Evolutionary conservation across 768 basidiomycete genomes (phyloP), one percentile per base, ranked within the genome.

Genomic region (Russula olivacea): DNA sequence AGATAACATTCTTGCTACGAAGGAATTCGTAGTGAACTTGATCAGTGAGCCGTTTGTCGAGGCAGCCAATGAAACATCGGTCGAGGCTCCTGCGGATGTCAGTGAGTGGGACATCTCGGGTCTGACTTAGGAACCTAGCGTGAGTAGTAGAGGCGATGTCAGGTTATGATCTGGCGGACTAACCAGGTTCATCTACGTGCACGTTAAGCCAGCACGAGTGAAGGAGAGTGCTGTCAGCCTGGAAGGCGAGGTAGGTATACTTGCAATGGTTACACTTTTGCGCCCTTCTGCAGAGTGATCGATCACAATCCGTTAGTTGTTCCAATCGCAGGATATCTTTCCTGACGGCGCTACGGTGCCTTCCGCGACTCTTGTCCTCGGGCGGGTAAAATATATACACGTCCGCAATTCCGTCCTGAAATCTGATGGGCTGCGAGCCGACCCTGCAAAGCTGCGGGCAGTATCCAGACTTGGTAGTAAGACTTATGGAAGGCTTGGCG

Each of bases 1-100:
- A 54, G 77, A 79, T 62, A 91, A 91, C 65, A 86, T 89, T 65
- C 72, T 81, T 54, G 74, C 76, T 0, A 86, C 82, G 17, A 84
- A 83, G 64, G 78, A 87, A 69, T 92, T 91, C 72, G 84, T 83
- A 9, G 81, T 86, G 55, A 87, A 83, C 68, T 83, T 88, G 57
- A 83, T 93, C 67, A 87, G 84, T 59, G 86, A 90, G 71, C 74
- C 82, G 0, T 82, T 85, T 66, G 73, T 78, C 54, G 81, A 85
- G 68, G 80, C 81, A 3, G 83, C 82, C 9, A 86, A 86, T 69
- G 72, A 74, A 54, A 76, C 79, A n/a, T 76, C 82, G 9, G 77
- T 83, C 25, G 83, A 86, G 60, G 77, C 82, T 17, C 83, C 83
- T 48, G 75, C 75, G 5, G 71, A 78, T 49, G 75, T 77, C 32